phyloP scores from a whole-genome alignment of 345 rosid species.

The Dimocarpus longan region DNA sequence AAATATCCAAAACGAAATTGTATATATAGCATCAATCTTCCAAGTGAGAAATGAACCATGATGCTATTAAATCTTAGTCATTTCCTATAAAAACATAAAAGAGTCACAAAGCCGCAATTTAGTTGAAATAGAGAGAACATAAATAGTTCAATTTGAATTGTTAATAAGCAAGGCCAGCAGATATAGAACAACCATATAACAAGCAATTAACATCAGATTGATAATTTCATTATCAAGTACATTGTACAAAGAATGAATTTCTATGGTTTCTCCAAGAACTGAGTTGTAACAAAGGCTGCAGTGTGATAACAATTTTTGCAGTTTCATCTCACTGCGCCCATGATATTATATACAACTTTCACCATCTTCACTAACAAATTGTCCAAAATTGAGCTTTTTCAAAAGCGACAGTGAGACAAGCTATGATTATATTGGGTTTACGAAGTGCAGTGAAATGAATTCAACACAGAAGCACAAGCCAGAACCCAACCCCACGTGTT shows the following conservation, averaged over 20 bases:
- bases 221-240: background rate
- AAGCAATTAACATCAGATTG: background rate
- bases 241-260: background rate
- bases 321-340: background rate
- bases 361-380: background rate
- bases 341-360: background rate
- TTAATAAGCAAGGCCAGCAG: background rate
- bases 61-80: background rate
- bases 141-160: background rate
- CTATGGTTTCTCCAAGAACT: background rate
- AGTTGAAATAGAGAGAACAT: background rate
- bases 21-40: background rate
- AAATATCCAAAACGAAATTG: constrained; percentile 13
- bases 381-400: background rate
- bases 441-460: background rate
- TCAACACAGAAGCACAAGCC: background rate
- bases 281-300: background rate
- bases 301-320: background rate
- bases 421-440: background rate
- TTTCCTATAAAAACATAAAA: background rate
- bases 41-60: constrained; percentile 8
- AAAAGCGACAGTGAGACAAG: background rate
- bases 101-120: constrained; percentile 1
- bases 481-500: background rate
- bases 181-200: background rate